Conservation (phyloP, 2,329 filamentous ascomycete genomes). For the Aspergillus sp. region DNA sequence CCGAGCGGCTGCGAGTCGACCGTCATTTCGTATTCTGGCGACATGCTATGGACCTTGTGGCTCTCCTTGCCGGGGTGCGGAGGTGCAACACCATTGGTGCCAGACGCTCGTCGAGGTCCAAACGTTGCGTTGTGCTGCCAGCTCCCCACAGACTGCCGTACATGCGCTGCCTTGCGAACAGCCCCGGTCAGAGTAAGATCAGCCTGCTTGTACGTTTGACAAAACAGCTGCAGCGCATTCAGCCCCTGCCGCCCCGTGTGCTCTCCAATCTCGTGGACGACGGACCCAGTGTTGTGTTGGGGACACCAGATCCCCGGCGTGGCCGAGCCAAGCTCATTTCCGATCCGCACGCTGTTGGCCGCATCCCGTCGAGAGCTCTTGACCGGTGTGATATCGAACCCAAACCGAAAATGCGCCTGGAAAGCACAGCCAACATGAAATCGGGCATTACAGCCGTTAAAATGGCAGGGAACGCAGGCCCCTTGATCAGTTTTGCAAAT, state of each 20-base stretch:
- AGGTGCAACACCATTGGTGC: constrained; percentile 33
- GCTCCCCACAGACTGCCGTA: constrained; percentile 32
- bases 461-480: constrained; percentile 76
- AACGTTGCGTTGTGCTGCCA: constrained; percentile 20
- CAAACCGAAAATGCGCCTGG: constrained; percentile 70
- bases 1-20: constrained; percentile 19
- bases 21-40: constrained; percentile 20
- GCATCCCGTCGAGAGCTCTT: constrained; percentile 82
- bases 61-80: constrained; percentile 14
- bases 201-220: constrained; percentile 86
- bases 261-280: constrained; percentile 72
- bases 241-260: constrained; percentile 59
- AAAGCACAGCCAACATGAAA: constrained; percentile 90
- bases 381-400: constrained; percentile 82
- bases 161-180: constrained; percentile 77
- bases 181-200: constrained; percentile 85
- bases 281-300: constrained; percentile 66
- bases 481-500: constrained; percentile 65
- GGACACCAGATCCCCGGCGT: constrained; percentile 86
- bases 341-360: constrained; percentile 68
- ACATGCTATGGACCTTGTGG: constrained; percentile 15
- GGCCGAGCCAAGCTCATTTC: constrained; percentile 72
- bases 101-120: constrained; percentile 48
- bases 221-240: constrained; percentile 78
- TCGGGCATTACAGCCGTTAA: constrained; percentile 39